Conservation (phyloP, 2,329 filamentous ascomycete species). For the Colletotrichum theobromicola region DNA sequence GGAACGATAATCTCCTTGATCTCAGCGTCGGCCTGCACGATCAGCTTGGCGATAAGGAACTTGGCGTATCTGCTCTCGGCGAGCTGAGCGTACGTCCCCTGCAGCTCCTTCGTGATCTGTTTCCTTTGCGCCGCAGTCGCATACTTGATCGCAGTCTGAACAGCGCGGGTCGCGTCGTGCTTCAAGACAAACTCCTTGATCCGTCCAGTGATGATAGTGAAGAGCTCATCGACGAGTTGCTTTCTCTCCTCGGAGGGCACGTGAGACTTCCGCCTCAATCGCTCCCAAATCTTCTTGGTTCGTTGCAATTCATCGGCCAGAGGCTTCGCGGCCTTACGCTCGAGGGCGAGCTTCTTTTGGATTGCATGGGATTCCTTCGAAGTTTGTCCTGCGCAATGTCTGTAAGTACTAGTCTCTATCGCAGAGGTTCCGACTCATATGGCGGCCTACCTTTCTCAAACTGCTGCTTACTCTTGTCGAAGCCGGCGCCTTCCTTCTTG, state of each 20-base stretch:
- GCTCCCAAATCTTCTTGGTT: conserved; percentile 97
- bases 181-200: conserved; percentile 98
- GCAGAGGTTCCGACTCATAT: background rate
- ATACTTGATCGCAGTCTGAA: conserved; percentile 98
- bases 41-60: conserved; percentile 93
- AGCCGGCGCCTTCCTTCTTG: conserved; percentile 33
- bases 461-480: conserved; percentile 40
- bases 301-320: conserved; percentile 87
- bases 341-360: conserved; percentile 85
- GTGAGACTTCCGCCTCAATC: conserved; percentile 89
- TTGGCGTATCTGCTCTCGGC: conserved; percentile 97
- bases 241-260: conserved; percentile 89
- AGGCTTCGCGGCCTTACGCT: conserved; percentile 91
- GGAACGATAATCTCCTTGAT: conserved; percentile 88
- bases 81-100: conserved; percentile 81
- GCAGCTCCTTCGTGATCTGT: conserved; percentile 85
- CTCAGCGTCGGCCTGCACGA: conserved; percentile 88
- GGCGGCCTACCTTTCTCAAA: conserved; percentile 47
- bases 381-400: conserved; percentile 54
- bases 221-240: conserved; percentile 86
- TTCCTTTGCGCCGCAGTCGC: conserved; percentile 83
- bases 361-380: conserved; percentile 90
- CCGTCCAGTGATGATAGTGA: conserved; percentile 86
- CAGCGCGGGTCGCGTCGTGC: conserved; percentile 95
- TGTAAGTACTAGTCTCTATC: background rate